Conservation (phyloP, 768 basidiomycete species). For the Tricholomella constricta region DNA sequence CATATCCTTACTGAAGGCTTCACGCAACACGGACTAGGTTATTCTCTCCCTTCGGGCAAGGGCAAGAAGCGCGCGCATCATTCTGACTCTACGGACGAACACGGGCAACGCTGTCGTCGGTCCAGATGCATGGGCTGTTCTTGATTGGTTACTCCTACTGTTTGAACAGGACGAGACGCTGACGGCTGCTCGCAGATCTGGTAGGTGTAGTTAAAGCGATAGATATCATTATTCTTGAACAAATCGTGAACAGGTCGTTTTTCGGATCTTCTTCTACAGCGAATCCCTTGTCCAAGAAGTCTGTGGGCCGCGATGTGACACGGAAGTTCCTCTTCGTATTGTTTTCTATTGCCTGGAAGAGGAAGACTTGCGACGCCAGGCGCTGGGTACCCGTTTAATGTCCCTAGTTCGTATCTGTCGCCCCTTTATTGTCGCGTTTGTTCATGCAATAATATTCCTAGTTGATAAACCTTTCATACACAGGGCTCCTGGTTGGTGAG, state of each 20-base stretch:
- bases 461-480: constrained; percentile 41
- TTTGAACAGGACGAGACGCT: constrained; percentile 68
- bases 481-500: no score
- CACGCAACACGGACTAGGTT: constrained; percentile 36
- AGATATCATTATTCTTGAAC: no score
- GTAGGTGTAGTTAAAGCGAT: no score
- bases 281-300: constrained; percentile 57
- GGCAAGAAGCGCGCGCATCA: constrained; percentile 32
- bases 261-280: constrained; percentile 57
- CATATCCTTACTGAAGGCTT: constrained; percentile 58
- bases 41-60: constrained; percentile 34
- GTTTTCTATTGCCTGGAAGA: constrained; percentile 39
- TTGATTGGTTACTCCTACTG: constrained; percentile 68
- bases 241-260: no score
- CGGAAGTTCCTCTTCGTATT: constrained; percentile 51
- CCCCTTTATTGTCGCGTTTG: background rate
- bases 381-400: constrained; percentile 36
- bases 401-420: constrained; percentile 28
- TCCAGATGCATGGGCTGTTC: constrained; percentile 66
- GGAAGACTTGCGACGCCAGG: constrained; percentile 27
- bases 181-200: constrained; percentile 33
- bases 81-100: constrained; percentile 12
- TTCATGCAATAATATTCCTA: constrained; percentile 4
- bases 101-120: constrained; percentile 44
- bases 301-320: constrained; percentile 55